Base-by-base conservation (phyloP, 768 basidiomycete species). In the Saitozyma podzolica region DNA sequence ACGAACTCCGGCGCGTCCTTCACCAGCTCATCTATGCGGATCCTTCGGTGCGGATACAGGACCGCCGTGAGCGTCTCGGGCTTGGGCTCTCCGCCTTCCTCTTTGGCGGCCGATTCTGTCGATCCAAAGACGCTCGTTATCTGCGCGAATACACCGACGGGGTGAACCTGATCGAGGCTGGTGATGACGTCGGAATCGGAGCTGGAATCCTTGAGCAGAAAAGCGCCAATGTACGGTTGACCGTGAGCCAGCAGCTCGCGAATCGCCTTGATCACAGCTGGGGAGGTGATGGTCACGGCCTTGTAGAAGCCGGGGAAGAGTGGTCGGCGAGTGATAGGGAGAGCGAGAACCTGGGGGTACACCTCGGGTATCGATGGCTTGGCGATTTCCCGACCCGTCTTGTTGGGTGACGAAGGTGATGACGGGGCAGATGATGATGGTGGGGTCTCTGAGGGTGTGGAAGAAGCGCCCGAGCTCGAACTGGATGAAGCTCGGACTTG, bases 291-390 rank as follows among this genome's bases (percentile, higher is more conserved):
- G 61, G 97, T 92, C 54, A 98, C 94, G 2, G 94, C 95, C 78
- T 97, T 96, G 84, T 97, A 97, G 80, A 97, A 96, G 40, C 93
- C 92, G 5, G 95, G 95, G 82, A 97, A 97, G 51, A 97, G 87
- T 0, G 95, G 95, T 16, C 95, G 85, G 49, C 93, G 88, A 40
- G 92, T 92, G 63, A 98, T 97, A 4, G 95, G 95, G 0, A 98
- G 85, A 2, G 94, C 95, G 37, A 98, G 85, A 49, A 97, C 88
- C 76, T 95, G 91, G 0, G 95, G 94, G 79, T 97, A 97, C 62
- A 86, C 75, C 78, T 92, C 91, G 0, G 94, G 93, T 5, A 96
- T 88, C 14, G 89, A 87, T 61, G 90, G 90, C 68, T 90, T 91
- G 5, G 91, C 69, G 50, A 77, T 70, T 47, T 77, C 78, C 49